Conservation (phyloP, 495 filamentous ascomycete genomes). For the Trichocladium uniseriatum region DNA sequence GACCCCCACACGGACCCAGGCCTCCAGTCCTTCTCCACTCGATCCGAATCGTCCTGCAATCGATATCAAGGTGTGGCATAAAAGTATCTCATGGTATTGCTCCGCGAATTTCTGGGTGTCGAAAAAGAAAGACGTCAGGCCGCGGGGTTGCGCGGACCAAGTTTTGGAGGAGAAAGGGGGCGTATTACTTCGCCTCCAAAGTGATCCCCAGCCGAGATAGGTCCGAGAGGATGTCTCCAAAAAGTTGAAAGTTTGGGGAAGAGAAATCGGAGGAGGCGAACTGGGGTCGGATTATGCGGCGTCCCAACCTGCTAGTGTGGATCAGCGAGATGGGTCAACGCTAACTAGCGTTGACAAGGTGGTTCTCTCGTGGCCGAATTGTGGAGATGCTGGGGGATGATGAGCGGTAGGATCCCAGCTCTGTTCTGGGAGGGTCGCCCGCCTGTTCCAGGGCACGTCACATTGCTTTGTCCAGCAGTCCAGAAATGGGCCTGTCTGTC, state of each 20-base stretch:
- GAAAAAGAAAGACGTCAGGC: background rate
- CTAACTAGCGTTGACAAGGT: conserved; percentile 13
- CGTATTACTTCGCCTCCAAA: background rate
- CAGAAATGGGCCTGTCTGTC: background rate
- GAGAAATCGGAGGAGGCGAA: conserved; percentile 16
- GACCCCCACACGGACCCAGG: conserved; percentile 15
- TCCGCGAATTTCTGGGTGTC: background rate
- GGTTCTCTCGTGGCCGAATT: conserved; percentile 23
- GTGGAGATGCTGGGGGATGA: conserved; percentile 12
- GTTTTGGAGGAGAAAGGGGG: no score
- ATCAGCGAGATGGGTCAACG: no score
- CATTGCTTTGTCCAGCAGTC: no score
- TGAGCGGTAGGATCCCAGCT: background rate
- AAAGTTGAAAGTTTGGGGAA: conserved; percentile 6
- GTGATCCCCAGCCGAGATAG: background rate
- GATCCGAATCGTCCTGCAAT: conserved; percentile 14
- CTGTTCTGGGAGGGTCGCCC: no score
- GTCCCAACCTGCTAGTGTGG: conserved; percentile 17
- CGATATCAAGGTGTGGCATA: conserved; percentile 7
- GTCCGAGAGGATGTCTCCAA: conserved; percentile 6
- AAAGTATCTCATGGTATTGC: conserved; percentile 20
- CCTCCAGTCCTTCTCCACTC: conserved; percentile 18
- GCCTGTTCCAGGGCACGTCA: no score
- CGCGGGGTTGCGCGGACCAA: background rate
- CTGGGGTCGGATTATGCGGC: conserved; percentile 19